phyloP scores from a whole-genome alignment of 345 rosid genomes.

The Noccaea bulbosa region DNA sequence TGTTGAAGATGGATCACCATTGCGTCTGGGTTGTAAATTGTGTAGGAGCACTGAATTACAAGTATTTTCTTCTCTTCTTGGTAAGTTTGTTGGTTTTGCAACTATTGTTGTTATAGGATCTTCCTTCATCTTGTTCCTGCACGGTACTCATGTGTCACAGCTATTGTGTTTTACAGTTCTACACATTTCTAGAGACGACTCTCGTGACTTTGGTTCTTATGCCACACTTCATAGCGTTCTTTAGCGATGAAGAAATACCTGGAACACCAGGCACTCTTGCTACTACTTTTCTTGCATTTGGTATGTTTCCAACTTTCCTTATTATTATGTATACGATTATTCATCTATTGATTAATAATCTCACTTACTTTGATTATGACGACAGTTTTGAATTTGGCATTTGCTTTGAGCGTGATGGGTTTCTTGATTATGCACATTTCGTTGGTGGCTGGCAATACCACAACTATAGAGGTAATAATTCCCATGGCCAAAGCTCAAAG shows the following conservation, averaged over 20 bases:
- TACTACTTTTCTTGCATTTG: slow-evolving; percentile 93
- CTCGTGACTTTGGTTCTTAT: slow-evolving; percentile 82
- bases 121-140: slow-evolving; percentile 10
- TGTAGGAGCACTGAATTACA: slow-evolving; percentile 95
- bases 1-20: slow-evolving; percentile 99
- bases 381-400: slow-evolving; percentile 90
- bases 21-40: slow-evolving; percentile 99
- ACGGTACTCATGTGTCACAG: neutral
- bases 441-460: slow-evolving; percentile 80
- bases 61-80: slow-evolving; percentile 97
- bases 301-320: slow-evolving; percentile 49
- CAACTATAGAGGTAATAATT: slow-evolving; percentile 84
- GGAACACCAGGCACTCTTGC: slow-evolving; percentile 97
- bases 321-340: neutral
- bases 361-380: slow-evolving; percentile 33
- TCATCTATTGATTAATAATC: neutral
- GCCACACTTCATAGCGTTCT: slow-evolving; percentile 93
- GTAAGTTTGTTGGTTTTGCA: slow-evolving; percentile 49
- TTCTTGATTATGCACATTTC: slow-evolving; percentile 95
- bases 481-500: neutral
- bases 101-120: slow-evolving; percentile 7
- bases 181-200: slow-evolving; percentile 95
- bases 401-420: slow-evolving; percentile 91
- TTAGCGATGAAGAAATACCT: slow-evolving; percentile 93
- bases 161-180: slow-evolving; percentile 64